Evolutionary conservation across 148 eudicot species (phyloP).

Genomic region (Salicornia ramosissima): DNA sequence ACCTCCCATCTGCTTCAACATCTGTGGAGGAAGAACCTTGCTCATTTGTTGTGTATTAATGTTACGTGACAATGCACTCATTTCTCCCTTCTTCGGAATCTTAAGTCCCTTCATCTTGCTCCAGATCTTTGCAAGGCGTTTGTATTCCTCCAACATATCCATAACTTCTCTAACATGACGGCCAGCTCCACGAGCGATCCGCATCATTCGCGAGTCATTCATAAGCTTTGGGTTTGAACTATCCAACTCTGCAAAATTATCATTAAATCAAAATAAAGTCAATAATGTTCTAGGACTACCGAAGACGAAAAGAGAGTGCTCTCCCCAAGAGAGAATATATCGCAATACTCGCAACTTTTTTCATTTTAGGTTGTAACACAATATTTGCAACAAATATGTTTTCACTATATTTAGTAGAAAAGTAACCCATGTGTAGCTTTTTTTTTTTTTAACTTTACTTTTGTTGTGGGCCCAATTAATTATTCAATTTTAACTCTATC

Average conservation of each 20-base stretch:
- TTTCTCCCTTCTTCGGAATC: slow-evolving; percentile 89
- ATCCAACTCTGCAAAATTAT: slow-evolving; percentile 65
- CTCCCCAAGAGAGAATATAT: not conserved
- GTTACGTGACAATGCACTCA: slow-evolving; percentile 82
- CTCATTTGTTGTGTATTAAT: slow-evolving; percentile 90
- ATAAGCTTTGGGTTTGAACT: slow-evolving; percentile 82
- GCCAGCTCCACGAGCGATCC: slow-evolving; percentile 91
- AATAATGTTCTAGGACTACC: not conserved
- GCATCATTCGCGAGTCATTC: slow-evolving; percentile 79
- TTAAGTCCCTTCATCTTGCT: slow-evolving; percentile 97
- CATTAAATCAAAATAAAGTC: not conserved
- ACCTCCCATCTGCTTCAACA: slow-evolving; percentile 89
- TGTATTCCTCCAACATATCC: slow-evolving; percentile 91
- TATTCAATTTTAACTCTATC: no score
- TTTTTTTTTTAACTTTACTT: no score
- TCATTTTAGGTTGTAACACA: no score
- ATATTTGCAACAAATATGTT: no score
- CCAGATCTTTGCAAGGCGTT: slow-evolving; percentile 81
- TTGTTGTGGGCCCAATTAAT: no score
- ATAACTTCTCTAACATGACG: slow-evolving; percentile 64
- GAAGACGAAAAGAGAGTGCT: not conserved
- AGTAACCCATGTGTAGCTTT: no score
- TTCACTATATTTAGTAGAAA: no score
- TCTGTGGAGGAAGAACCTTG: slow-evolving; percentile 81
- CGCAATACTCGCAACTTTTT: no score